Conservation (phyloP, 768 basidiomycete genomes). For the Chlorophyllum brunneum region DNA sequence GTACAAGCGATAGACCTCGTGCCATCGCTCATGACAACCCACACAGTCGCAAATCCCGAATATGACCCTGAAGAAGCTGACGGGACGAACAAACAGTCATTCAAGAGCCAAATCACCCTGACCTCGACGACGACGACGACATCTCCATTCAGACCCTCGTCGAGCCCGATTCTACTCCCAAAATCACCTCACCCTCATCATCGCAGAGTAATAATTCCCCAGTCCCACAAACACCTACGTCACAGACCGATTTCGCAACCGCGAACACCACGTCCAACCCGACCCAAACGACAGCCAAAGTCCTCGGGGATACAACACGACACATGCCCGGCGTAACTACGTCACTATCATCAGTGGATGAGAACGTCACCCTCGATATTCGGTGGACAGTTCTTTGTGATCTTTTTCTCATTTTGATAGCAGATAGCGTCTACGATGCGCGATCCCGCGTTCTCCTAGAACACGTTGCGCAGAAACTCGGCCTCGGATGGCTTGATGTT, state of each 20-base stretch:
- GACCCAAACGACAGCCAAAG: constrained; percentile 53
- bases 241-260: constrained; percentile 12
- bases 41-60: constrained; percentile 96
- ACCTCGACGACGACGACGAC: constrained; percentile 24
- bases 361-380: constrained; percentile 93
- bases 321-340: constrained; percentile 83
- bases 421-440: constrained; percentile 97
- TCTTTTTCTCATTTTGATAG: constrained; percentile 91
- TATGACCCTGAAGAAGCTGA: constrained; percentile 85
- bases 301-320: constrained; percentile 58
- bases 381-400: constrained; percentile 99
- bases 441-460: constrained; percentile 92
- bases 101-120: constrained; percentile 14
- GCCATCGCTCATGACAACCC: constrained; percentile 93
- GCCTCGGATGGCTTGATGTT: constrained; percentile 90
- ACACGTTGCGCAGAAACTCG: constrained; percentile 77
- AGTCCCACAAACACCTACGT: constrained; percentile 17
- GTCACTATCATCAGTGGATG: constrained; percentile 77
- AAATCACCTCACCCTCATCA: background rate
- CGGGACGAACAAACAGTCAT: constrained; percentile 34
- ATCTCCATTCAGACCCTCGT: constrained; percentile 42
- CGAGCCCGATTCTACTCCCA: constrained; percentile 20
- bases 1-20: constrained; percentile 87
- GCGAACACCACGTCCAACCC: constrained; percentile 21
- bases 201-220: background rate